phyloP scores from a whole-genome alignment of 192 early-diverging fungal species.

The Spizellomyces sp. region DNA sequence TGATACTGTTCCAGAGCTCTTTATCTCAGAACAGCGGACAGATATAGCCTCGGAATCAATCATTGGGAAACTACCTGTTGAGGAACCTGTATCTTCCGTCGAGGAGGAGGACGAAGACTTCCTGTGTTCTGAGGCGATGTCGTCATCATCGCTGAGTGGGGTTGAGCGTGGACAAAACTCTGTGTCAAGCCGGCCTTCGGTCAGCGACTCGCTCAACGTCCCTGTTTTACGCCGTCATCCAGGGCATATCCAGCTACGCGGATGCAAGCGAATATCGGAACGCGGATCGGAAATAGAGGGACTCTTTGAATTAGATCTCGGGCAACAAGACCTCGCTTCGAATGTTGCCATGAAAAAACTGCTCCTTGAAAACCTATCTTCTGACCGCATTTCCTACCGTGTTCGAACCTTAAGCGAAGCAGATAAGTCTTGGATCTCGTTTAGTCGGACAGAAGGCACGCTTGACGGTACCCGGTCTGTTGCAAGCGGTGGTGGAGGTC shows the following conservation, averaged over 20 bases:
- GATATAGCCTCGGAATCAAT: background rate
- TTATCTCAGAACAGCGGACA: too few species aligned
- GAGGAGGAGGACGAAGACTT: slow-evolving; percentile 25
- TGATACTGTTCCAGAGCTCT: too few species aligned
- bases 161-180: slow-evolving; percentile 7
- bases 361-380: slow-evolving; percentile 58
- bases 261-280: slow-evolving; percentile 66
- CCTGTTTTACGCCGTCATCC: slow-evolving; percentile 4
- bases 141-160: slow-evolving; percentile 25
- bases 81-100: slow-evolving; percentile 25
- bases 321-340: slow-evolving; percentile 73
- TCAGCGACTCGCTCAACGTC: background rate
- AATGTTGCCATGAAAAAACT: slow-evolving; percentile 63
- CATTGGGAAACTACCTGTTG: slow-evolving; percentile 2
- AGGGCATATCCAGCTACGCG: slow-evolving; percentile 59
- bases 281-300: slow-evolving; percentile 52
- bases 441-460: slow-evolving; percentile 69
- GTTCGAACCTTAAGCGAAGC: slow-evolving; percentile 55
- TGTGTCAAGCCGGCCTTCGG: slow-evolving; percentile 11
- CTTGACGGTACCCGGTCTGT: slow-evolving; percentile 48
- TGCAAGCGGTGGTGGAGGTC: background rate
- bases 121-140: slow-evolving; percentile 13
- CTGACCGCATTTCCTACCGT: slow-evolving; percentile 61
- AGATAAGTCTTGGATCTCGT: slow-evolving; percentile 67
- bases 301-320: slow-evolving; percentile 75